Conservation (phyloP, 2,329 filamentous ascomycete genomes). For the Penicillium sp. region DNA sequence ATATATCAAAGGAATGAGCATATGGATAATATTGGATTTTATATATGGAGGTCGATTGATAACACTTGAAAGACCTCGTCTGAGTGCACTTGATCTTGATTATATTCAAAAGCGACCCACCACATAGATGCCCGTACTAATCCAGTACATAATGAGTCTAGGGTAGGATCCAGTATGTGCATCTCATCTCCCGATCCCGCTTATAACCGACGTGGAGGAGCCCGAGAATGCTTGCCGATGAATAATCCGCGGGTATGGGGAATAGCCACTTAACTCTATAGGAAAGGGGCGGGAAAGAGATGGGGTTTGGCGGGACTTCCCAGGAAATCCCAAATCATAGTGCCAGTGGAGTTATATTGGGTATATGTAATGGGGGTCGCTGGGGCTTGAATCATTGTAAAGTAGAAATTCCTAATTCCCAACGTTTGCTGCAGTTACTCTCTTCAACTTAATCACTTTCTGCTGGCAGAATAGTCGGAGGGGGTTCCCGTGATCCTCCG, state of each 20-base stretch:
- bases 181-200: background rate
- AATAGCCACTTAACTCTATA: background rate
- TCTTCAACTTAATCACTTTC: background rate
- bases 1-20: no score
- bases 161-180: background rate
- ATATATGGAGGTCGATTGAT: no score
- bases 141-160: background rate
- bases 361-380: no score
- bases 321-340: background rate
- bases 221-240: constrained; percentile 2
- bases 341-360: background rate
- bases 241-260: constrained; percentile 6
- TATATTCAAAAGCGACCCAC: background rate
- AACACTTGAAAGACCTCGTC: no score
- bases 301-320: background rate
- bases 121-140: background rate
- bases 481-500: background rate
- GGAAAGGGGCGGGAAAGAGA: background rate
- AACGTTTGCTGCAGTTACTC: background rate
- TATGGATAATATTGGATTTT: no score
- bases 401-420: no score
- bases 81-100: background rate
- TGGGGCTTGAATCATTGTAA: no score
- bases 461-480: background rate
- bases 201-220: constrained; percentile 5